A percentile compares a stretch with the other conserved stretches of the same genome.
Conservation (phyloP, 2,329 filamentous ascomycete genomes). For the Ophiostoma piceae region DNA sequence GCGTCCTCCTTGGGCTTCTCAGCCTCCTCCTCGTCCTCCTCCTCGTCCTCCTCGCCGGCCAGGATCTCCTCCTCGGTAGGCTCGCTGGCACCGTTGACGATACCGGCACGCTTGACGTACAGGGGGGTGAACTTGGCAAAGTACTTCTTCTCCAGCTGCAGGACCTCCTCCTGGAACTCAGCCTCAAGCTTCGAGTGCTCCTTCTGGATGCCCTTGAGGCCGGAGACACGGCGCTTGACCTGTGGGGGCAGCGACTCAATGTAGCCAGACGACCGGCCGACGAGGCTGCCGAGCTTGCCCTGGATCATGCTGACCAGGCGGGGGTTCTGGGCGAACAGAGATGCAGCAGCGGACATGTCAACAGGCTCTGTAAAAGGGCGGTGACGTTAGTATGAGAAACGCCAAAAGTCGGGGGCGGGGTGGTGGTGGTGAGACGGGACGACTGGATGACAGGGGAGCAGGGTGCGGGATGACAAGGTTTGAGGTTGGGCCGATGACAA, state of each 20-base stretch:
- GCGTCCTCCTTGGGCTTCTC: conserved; percentile 52
- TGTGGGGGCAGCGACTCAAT: conserved; percentile 88
- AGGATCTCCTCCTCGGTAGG: conserved; percentile 82
- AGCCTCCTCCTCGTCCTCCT: conserved; percentile 63
- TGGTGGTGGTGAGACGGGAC: not conserved
- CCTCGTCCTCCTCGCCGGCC: conserved; percentile 75
- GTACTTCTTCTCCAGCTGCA: conserved; percentile 98
- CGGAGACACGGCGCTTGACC: conserved; percentile 88
- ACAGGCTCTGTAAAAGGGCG: conserved; percentile 56
- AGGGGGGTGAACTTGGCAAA: conserved; percentile 97
- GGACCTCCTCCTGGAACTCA: conserved; percentile 96
- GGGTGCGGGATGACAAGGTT: not conserved
- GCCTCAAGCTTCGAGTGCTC: conserved; percentile 98
- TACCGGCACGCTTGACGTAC: conserved; percentile 89
- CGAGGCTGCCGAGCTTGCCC: conserved; percentile 85
- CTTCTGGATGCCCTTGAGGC: conserved; percentile 96
- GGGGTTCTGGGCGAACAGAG: conserved; percentile 93
- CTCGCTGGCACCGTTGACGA: conserved; percentile 82
- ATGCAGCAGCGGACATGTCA: conserved; percentile 79
- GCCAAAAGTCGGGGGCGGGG: not conserved
- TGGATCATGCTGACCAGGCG: conserved; percentile 96
- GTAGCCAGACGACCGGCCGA: conserved; percentile 94
- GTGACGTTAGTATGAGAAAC: not conserved
- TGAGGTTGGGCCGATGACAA: not conserved
- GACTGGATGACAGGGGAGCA: not conserved